These are phyloP conservation scores for Pichia thaimueangensis DNA, from an alignment of 805 yeast species.

Conservation along the genomic window DNA sequence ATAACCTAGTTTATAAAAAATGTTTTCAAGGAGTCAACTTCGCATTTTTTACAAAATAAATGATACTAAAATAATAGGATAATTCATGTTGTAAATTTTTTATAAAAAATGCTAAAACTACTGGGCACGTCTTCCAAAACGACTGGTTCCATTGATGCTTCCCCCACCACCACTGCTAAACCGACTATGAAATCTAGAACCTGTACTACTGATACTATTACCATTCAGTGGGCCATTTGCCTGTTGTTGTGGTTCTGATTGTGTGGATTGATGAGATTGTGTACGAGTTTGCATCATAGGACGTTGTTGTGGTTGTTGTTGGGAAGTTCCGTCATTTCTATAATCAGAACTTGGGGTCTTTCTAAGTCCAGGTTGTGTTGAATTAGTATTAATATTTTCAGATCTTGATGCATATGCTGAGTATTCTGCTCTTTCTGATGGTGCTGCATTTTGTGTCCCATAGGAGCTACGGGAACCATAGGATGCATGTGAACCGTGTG, in stretches of 20 bases:
- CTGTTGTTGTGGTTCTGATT: neutral
- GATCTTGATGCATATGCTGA: neutral
- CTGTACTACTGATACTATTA: neutral
- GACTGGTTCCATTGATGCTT: neutral
- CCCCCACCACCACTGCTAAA: conserved; percentile 1
- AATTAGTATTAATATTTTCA: too few species aligned
- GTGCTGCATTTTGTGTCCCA: neutral
- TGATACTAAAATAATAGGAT: too few species aligned
- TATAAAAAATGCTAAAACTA: too few species aligned
- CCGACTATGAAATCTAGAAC: neutral
- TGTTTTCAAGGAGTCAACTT: too few species aligned
- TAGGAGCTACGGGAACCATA: neutral
- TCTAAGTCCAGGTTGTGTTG: neutral
- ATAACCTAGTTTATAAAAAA: too few species aligned
- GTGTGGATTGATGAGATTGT: neutral
- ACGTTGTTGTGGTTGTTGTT: too few species aligned
- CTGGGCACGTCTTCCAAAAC: conserved; percentile 1
- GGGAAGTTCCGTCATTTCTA: neutral
- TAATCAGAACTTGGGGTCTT: neutral
- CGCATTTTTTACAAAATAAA: too few species aligned
- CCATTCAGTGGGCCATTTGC: neutral
- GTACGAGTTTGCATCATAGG: neutral
- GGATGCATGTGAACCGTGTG: neutral
- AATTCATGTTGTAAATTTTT: too few species aligned
- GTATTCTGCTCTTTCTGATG: neutral